Evolutionary conservation across 805 yeast genomes (phyloP), one percentile per base, ranked within the genome.

Genomic region (Metschnikowia kunwiensis): DNA sequence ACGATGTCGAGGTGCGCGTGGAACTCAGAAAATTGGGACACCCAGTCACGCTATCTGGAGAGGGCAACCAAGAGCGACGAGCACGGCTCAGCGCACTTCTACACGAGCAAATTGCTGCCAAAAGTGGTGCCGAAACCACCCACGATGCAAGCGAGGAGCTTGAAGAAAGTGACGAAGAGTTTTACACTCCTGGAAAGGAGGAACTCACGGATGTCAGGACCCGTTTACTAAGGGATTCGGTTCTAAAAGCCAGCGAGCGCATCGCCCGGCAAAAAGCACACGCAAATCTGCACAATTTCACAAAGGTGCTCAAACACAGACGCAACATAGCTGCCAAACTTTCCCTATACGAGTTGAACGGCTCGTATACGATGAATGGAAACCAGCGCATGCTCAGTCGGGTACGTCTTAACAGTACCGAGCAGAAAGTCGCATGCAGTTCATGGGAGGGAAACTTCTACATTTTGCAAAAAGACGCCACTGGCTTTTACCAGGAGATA

Each of bases 381-480:
- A 78, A 85, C 14, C 66, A 72, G 3, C 65, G 96, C 39, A 86
- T 95, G 4, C 69, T 84, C 0, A 80, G 95, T 0, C 55, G 67
- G 2, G 75, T 80, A 1, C 49, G 75, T 5, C 66, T 75, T 40
- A 65, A 77, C 4, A 58, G 63, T 0, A 53, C 63, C 34, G 56
- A 63, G 4, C 27, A 49, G 2, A 34, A 44, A 2, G 57, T 85
- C 3, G 82, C 86, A 0, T 66, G 78, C 10, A 93, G 88, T 0
- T 83, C 93, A 24, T 91, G 97, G 97, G 77, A 80, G 43, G 97
- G 97, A 3, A 68, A 69, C 18, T 48, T 86, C 5, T 72, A 70
- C 42, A 43, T 86, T 1, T 27, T 82, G n/a, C 25, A 27, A 8
- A 31, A 30, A 9, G 34, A 36, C 18, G 20, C 12, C 5, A 16